Conservation (phyloP, 2,329 filamentous ascomycete genomes). For the Alternaria sp. region DNA sequence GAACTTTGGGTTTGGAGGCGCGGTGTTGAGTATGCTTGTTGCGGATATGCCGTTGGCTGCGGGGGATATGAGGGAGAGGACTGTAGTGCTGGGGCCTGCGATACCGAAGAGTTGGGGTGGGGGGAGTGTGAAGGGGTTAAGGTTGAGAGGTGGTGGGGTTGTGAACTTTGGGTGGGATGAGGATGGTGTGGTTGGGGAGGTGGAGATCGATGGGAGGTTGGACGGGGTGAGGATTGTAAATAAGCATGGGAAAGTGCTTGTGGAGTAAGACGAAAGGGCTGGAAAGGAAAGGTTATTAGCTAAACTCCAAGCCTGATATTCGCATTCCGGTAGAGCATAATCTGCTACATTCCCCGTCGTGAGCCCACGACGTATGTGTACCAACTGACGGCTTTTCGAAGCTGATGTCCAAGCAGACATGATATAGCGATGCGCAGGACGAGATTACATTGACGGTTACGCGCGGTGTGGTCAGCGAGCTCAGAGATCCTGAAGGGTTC, state of each 20-base stretch:
- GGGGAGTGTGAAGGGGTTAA: conserved; percentile 55
- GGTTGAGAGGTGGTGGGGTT: conserved; percentile 53
- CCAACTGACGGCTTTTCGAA: too few relatives aligned
- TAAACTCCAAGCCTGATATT: too few relatives aligned
- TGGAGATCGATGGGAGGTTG: background rate
- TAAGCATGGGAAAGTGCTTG: conserved; percentile 10
- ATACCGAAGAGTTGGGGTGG: conserved; percentile 55
- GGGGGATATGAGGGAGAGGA: conserved; percentile 27
- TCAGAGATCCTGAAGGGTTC: too few relatives aligned
- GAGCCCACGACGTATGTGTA: too few relatives aligned
- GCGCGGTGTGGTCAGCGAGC: too few relatives aligned
- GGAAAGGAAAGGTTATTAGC: too few relatives aligned
- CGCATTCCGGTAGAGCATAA: too few relatives aligned
- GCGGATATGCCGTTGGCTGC: conserved; percentile 54
- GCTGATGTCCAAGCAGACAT: too few relatives aligned
- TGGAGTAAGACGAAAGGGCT: too few relatives aligned
- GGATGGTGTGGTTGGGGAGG: conserved; percentile 43
- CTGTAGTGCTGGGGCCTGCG: conserved; percentile 56
- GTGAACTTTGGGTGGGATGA: conserved; percentile 56
- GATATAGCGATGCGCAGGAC: too few relatives aligned
- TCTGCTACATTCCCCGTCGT: too few relatives aligned
- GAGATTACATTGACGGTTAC: too few relatives aligned
- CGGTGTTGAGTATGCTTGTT: conserved; percentile 59
- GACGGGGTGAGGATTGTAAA: conserved; percentile 18
- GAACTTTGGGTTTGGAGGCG: conserved; percentile 65